phyloP scores from a whole-genome alignment of 495 filamentous ascomycete species.

The Rostrohypoxylon terebratum region DNA sequence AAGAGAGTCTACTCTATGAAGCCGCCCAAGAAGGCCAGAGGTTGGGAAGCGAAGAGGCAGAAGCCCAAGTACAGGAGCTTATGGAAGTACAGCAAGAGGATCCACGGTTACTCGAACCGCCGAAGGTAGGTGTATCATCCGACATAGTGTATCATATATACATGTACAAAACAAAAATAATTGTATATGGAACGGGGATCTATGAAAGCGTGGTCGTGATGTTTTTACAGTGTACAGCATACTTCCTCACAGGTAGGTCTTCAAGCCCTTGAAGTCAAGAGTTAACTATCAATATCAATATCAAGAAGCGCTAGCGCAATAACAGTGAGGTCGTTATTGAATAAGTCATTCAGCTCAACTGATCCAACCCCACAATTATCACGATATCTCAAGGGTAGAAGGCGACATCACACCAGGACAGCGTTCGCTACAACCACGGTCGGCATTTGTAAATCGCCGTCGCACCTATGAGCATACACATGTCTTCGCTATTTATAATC shows the following conservation, averaged over 20 bases:
- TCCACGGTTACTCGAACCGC: constrained; percentile 45
- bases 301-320: neutral
- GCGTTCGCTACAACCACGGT: constrained; percentile 7
- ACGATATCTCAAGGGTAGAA: constrained; percentile 32
- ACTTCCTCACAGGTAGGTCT: neutral
- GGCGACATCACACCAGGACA: constrained; percentile 30
- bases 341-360: neutral
- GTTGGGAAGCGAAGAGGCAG: constrained; percentile 69
- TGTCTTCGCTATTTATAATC: constrained; percentile 23
- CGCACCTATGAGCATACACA: neutral
- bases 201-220: neutral
- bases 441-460: constrained; percentile 24
- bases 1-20: constrained; percentile 68
- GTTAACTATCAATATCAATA: neutral
- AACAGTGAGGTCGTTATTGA: constrained; percentile 6
- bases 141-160: constrained; percentile 41
- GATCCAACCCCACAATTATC: constrained; percentile 32
- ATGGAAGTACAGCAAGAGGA: constrained; percentile 66
- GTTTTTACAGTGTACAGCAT: neutral
- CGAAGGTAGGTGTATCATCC: constrained; percentile 38
- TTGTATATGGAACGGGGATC: constrained; percentile 16
- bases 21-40: constrained; percentile 61
- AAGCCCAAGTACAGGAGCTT: constrained; percentile 65
- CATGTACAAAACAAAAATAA: constrained; percentile 38
- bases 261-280: neutral